Evolutionary conservation across 2,329 filamentous ascomycete genomes (phyloP), one percentile per base, ranked within the genome.

Genomic region (Davidsoniella virescens): DNA sequence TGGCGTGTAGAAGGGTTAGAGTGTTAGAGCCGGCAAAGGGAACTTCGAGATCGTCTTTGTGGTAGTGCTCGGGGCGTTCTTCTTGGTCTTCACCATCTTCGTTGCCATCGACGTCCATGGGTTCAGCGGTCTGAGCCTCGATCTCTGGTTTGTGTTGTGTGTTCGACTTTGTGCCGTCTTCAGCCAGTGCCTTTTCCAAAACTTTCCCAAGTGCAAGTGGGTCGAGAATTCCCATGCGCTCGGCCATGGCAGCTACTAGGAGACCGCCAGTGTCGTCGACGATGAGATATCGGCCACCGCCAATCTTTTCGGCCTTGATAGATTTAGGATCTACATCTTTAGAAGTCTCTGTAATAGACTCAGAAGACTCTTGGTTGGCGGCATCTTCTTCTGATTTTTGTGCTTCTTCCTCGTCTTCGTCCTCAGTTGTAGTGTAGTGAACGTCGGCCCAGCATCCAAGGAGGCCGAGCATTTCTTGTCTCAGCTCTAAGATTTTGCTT

Each of bases 361-460:
- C 37, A 10, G 39, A n/a, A 12, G 29, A 9, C 29, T 33, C 29
- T 33, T 33, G 29, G 29, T 40, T 17, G 12, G 16, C 5, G 23
- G 12, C 47, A 8, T 47, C 39, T 17, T 36, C 26, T 39, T 37
- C 59, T 14, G 56, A 57, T 23, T 48, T 46, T 3, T 50, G 43
- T 26, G 49, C 50, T 41, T 54, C 55, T 5, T 54, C 49, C 10
- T 55, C 48, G 7, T 56, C 56, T 20, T 63, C 58, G 18, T 57
- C 57, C 20, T 65, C 63, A 14, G 63, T 59, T 29, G 49, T 52
- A n/a, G 71, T 73, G 56, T 80, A 87, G 63, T 93, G 87, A 2
- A 93, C 80, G 62, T 98, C 94, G 0, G 81, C 84, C 85, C 87
- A 95, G 61, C 86, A 92, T 5, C 82, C 83, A 12, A 94, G 69